These are phyloP conservation scores for Hypomyces rosellus DNA, from an alignment of 2,329 filamentous ascomycete genomes.

Conservation along the genomic window DNA sequence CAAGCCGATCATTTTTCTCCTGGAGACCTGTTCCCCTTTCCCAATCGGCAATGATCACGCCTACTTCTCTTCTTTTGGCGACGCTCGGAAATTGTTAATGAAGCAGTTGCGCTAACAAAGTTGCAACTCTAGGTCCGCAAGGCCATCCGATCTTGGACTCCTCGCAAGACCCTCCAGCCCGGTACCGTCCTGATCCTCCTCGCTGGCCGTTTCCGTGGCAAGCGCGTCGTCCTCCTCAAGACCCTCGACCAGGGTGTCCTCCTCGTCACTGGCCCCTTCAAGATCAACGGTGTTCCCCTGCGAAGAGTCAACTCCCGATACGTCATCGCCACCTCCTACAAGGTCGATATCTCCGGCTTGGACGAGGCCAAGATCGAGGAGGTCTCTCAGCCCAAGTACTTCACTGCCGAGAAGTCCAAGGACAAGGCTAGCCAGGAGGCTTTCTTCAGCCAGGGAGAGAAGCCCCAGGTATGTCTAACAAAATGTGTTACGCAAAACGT, in stretches of 20 bases:
- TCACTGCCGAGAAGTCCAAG: slow-evolving; percentile 88
- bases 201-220: slow-evolving; percentile 98
- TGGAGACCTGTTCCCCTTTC: too few relatives aligned
- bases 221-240: slow-evolving; percentile 99
- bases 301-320: slow-evolving; percentile 90
- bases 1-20: too few relatives aligned
- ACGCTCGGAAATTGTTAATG: too few relatives aligned
- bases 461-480: slow-evolving; percentile 70
- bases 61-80: too few relatives aligned
- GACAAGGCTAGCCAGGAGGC: slow-evolving; percentile 97
- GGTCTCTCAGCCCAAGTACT: slow-evolving; percentile 76
- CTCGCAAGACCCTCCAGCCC: slow-evolving; percentile 83
- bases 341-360: slow-evolving; percentile 77
- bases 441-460: slow-evolving; percentile 99
- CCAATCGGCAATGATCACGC: too few relatives aligned
- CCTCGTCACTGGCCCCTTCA: slow-evolving; percentile 99
- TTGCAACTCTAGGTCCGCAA: slow-evolving; percentile 73
- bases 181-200: slow-evolving; percentile 98
- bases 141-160: slow-evolving; percentile 78
- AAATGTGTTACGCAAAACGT: too few relatives aligned
- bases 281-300: slow-evolving; percentile 98
- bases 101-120: slow-evolving; percentile 23
- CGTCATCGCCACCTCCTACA: slow-evolving; percentile 84
- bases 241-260: slow-evolving; percentile 94
- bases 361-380: slow-evolving; percentile 87